A percentile compares a stretch with the other conserved stretches of the same genome.
Conservation (phyloP, 345 rosid species). For the Rhodamnia rubescens region DNA sequence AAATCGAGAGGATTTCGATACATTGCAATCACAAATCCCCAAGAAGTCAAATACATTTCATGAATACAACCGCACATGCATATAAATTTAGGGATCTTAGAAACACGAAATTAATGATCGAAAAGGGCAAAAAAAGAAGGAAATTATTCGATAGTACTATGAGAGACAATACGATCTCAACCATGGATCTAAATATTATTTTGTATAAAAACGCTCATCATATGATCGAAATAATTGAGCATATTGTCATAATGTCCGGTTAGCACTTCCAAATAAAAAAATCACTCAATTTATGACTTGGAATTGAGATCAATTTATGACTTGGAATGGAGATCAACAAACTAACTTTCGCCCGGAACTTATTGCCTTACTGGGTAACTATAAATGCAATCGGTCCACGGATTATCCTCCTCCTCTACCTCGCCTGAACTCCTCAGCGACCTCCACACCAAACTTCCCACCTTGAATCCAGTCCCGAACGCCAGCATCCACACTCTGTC, state of each 20-base stretch:
- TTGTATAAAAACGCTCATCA: too few species aligned
- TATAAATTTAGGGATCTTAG: neutral
- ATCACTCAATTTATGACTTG: neutral
- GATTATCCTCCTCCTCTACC: conserved; percentile 4
- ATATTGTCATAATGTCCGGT: too few species aligned
- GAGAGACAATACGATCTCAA: too few species aligned
- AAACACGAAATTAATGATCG: neutral
- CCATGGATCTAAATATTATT: too few species aligned
- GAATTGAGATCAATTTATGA: neutral
- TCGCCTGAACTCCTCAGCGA: conserved; percentile 1
- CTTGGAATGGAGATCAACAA: neutral
- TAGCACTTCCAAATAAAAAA: too few species aligned
- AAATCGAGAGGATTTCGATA: neutral
- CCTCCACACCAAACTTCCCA: conserved; percentile 12
- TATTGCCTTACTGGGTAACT: conserved; percentile 1
- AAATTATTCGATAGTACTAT: too few species aligned
- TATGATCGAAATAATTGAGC: too few species aligned
- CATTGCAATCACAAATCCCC: neutral
- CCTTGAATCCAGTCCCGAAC: conserved; percentile 16
- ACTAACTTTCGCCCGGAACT: neutral
- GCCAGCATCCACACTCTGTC: conserved; percentile 12
- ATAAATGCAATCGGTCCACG: conserved; percentile 9
- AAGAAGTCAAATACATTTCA: neutral
- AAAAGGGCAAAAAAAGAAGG: neutral
- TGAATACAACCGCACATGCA: neutral